Base-by-base conservation (phyloP, 768 basidiomycete species). In the Roridomyces roridus region DNA sequence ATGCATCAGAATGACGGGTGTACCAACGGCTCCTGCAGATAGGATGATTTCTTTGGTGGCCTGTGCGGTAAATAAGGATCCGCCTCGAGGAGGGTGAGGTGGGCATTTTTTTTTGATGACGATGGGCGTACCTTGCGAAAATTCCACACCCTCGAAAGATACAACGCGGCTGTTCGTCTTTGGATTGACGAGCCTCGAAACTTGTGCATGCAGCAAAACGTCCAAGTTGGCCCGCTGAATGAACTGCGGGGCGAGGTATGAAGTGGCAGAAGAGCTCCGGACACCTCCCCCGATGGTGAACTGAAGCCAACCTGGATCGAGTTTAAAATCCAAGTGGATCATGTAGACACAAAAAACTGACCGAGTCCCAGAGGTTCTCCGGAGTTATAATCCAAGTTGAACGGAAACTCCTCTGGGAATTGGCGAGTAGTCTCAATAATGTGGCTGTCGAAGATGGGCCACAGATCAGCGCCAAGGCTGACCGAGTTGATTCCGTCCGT, bases 21-120 rank as follows among this genome's bases (percentile, higher is more conserved):
- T 72, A 7, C 68, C 70, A 41, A 73, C 61, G 1, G 71, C 55
- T 4, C 74, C 74, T 5, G 71, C 73, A 6, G 74, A 71, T 2
- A 75, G 52, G 15, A 74, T 69, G 28, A 76, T 48, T 42, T 75
- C 73, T 28, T 70, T 72, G 0, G 28, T 34, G 1, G 73, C 73
- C 6, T 52, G 54, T 5, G 68, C 52, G 40, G 46, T 37, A 31
- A 37, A 52, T 54, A 25, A 39, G 31, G 36, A 47, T 55, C 46
- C 35, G 25, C 29, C 50, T 58, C 23, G 40, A 31, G n/a, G 7
- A 20, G 41, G 36, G 17, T 31, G 28, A 48, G 37, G 21, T 14
- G 18, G 40, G 44, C 20, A n/a, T 8, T 15, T 20, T 21, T 57
- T 48, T n/a, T n/a, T n/a, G n/a, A n/a, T n/a, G n/a, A n/a, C n/a